Evolutionary conservation across 164 flowering plant genomes (phyloP).

Genomic region (Buxus sempervirens): DNA sequence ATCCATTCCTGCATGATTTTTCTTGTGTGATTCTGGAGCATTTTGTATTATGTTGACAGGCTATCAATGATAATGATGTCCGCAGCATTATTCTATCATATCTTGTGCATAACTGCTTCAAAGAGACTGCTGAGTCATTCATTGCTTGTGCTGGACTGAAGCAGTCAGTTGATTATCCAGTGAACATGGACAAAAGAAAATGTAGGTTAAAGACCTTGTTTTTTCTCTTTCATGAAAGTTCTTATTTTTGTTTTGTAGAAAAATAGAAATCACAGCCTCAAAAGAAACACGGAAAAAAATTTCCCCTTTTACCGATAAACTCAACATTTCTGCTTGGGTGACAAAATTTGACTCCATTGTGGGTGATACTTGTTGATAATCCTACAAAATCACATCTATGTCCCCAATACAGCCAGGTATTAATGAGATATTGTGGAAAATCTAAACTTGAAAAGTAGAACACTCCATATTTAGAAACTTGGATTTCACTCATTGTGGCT

Average conservation of each 20-base stretch:
- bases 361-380: background rate
- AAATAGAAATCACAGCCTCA: background rate
- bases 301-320: no score
- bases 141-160: slow-evolving; percentile 63
- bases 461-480: no score
- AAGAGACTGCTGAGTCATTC: slow-evolving; percentile 82
- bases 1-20: no score
- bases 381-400: background rate
- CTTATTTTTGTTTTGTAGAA: background rate
- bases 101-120: slow-evolving; percentile 85
- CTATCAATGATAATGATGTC: slow-evolving; percentile 58
- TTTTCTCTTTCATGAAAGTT: slow-evolving; percentile 1
- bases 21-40: no score
- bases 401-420: background rate
- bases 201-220: slow-evolving; percentile 35
- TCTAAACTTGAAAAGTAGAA: no score
- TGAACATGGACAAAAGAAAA: slow-evolving; percentile 91
- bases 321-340: background rate
- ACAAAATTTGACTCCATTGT: background rate
- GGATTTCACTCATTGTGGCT: no score
- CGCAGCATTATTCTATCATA: slow-evolving; percentile 75
- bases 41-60: slow-evolving; percentile 33
- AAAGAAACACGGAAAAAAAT: no score
- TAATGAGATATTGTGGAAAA: no score
- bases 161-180: slow-evolving; percentile 56